These are phyloP conservation scores for Alternaria burnsii DNA, from an alignment of 2,329 filamentous ascomycete species.

Conservation along the genomic window DNA sequence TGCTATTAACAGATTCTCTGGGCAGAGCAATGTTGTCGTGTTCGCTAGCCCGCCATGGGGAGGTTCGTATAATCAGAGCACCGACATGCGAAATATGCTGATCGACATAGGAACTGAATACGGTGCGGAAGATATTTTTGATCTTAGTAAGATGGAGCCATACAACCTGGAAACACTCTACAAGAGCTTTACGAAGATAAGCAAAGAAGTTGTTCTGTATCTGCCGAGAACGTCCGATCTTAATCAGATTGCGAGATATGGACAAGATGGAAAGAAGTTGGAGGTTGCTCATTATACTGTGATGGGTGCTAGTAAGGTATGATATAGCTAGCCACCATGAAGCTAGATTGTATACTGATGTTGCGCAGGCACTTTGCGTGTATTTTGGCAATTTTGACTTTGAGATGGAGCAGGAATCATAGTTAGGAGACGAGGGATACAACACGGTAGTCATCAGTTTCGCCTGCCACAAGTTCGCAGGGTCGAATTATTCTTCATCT, in stretches of 20 bases:
- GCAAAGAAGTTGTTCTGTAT: constrained; percentile 73
- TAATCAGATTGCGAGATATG: constrained; percentile 50
- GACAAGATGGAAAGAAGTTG: constrained; percentile 42
- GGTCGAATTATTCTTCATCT: not conserved
- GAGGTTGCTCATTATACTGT: constrained; percentile 81
- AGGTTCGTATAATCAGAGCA: constrained; percentile 57
- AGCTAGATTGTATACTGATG: not conserved
- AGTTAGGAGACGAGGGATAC: not conserved
- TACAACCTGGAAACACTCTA: constrained; percentile 68
- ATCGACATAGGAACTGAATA: constrained; percentile 66
- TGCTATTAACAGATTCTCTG: constrained; percentile 65
- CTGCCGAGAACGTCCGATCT: constrained; percentile 70
- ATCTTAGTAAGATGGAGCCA: constrained; percentile 85
- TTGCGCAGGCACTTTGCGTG: constrained; percentile 62
- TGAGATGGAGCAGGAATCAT: constrained; percentile 26
- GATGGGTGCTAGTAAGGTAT: constrained; percentile 84
- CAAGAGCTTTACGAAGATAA: constrained; percentile 47
- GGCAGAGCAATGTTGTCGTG: constrained; percentile 65
- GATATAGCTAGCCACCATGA: not conserved
- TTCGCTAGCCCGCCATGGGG: constrained; percentile 80
- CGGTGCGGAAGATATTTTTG: constrained; percentile 74
- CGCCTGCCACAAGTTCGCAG: not conserved
- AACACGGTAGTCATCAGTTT: not conserved
- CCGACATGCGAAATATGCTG: constrained; percentile 2
- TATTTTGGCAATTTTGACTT: constrained; percentile 65